These are phyloP conservation scores for Megacollybia marginata DNA, from an alignment of 768 basidiomycete species.

Conservation along the genomic window DNA sequence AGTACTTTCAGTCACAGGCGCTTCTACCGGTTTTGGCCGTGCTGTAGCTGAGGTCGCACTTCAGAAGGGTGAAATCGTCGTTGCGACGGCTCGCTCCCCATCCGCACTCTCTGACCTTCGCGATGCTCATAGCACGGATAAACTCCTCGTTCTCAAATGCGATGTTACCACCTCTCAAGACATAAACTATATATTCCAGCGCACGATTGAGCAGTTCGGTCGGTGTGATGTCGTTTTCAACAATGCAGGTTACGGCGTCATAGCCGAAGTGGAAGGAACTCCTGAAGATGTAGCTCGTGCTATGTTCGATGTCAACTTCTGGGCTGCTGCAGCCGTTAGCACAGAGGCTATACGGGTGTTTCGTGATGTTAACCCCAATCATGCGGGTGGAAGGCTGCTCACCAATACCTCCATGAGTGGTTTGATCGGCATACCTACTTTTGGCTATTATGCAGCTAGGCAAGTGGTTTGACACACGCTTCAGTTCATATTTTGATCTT, in stretches of 20 bases:
- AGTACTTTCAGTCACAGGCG: not conserved
- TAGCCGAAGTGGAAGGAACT: not conserved
- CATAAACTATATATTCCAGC: not conserved
- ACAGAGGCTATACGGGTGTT: slow-evolving; percentile 25
- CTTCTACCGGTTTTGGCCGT: not conserved
- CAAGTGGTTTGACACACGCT: not conserved
- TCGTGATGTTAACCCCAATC: slow-evolving; percentile 20
- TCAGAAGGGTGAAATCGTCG: not conserved
- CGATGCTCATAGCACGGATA: not conserved
- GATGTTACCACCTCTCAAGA: not conserved
- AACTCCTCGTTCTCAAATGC: not conserved
- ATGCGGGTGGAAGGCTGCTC: not conserved
- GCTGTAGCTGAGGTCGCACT: not conserved
- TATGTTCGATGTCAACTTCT: slow-evolving; percentile 18
- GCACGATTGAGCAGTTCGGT: not conserved
- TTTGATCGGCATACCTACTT: not conserved
- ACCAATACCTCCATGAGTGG: not conserved
- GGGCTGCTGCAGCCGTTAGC: slow-evolving; percentile 25
- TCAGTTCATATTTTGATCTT: too few relatives aligned
- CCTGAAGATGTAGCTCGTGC: not conserved
- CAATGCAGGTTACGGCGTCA: not conserved
- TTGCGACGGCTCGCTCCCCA: not conserved
- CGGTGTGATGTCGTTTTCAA: not conserved
- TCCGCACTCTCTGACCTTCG: not conserved
- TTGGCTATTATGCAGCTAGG: not conserved